Conservation (phyloP, 2,329 filamentous ascomycete species). For the Fusarium domesticum region DNA sequence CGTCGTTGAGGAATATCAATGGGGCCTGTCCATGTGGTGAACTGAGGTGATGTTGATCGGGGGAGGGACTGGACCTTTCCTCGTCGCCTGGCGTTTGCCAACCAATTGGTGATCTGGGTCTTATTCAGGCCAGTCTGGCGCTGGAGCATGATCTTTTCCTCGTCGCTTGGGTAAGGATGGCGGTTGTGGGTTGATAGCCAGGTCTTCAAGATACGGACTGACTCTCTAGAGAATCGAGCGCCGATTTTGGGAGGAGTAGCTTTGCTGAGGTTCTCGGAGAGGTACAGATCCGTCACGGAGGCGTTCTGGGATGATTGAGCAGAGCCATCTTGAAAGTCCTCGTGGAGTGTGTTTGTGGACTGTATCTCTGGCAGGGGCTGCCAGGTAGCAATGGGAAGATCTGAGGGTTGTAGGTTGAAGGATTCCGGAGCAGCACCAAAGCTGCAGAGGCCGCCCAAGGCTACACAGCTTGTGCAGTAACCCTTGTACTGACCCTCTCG, state of each 20-base stretch:
- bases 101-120: constrained; percentile 86
- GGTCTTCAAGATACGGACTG: constrained; percentile 75
- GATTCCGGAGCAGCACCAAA: constrained; percentile 42
- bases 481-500: constrained; percentile 57
- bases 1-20: constrained; percentile 70
- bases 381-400: constrained; percentile 48
- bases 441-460: constrained; percentile 57
- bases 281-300: constrained; percentile 28
- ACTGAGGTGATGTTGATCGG: constrained; percentile 67
- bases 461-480: constrained; percentile 62
- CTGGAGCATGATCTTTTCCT: constrained; percentile 79
- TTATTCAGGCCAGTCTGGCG: constrained; percentile 76
- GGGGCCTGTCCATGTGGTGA: constrained; percentile 56
- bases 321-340: constrained; percentile 27
- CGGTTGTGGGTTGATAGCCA: constrained; percentile 79
- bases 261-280: constrained; percentile 27
- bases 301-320: constrained; percentile 25
- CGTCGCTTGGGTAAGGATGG: constrained; percentile 84
- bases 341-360: constrained; percentile 35
- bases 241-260: constrained; percentile 55
- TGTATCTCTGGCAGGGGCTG: constrained; percentile 44
- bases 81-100: constrained; percentile 81
- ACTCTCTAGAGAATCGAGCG: constrained; percentile 75
- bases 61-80: constrained; percentile 68
- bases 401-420: constrained; percentile 34